Percentiles rank a stretch among this genome's conserved stretches.
These are phyloP conservation scores for Colletotrichum limetticola DNA, from an alignment of 2,329 filamentous ascomycete species.

Conservation along the genomic window DNA sequence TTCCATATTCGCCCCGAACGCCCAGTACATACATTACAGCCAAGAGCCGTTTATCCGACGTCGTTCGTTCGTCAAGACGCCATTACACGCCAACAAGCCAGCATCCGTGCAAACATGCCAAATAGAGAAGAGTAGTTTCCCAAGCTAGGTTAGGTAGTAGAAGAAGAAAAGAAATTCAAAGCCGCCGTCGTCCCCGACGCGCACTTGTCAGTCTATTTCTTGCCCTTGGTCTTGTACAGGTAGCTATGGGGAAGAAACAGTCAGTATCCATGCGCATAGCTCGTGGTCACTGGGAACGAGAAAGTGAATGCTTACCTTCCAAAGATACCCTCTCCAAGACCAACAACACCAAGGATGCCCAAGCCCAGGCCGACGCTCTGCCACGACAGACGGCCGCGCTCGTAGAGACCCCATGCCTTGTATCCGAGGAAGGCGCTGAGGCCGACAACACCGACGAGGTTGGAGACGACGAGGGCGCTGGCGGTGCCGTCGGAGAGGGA, in stretches of 20 bases:
- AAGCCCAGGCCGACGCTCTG: slow-evolving; percentile 61
- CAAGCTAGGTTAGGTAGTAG: slow-evolving; percentile 14
- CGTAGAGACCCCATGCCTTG: slow-evolving; percentile 66
- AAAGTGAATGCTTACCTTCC: slow-evolving; percentile 53
- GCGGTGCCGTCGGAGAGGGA: slow-evolving; percentile 57
- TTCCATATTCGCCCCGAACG: slow-evolving; percentile 30
- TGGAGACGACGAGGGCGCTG: slow-evolving; percentile 56
- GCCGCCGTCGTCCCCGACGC: neutral
- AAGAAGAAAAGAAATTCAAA: slow-evolving; percentile 3
- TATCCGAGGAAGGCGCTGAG: slow-evolving; percentile 64
- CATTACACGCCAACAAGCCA: slow-evolving; percentile 19
- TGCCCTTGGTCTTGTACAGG: slow-evolving; percentile 48
- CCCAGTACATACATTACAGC: slow-evolving; percentile 29
- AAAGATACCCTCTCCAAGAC: slow-evolving; percentile 60
- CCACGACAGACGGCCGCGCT: slow-evolving; percentile 62
- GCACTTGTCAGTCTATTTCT: slow-evolving; percentile 40
- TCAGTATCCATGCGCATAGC: neutral
- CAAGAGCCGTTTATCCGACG: slow-evolving; percentile 19
- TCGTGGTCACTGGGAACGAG: too few species aligned
- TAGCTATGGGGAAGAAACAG: slow-evolving; percentile 40
- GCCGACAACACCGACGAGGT: slow-evolving; percentile 63
- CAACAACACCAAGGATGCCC: slow-evolving; percentile 61
- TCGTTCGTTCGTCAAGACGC: slow-evolving; percentile 25
- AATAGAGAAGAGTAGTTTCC: slow-evolving; percentile 13
- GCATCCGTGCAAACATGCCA: slow-evolving; percentile 26